phyloP scores from a whole-genome alignment of 1,284 basidiomycete genomes.

The Porodaedalea pini region DNA sequence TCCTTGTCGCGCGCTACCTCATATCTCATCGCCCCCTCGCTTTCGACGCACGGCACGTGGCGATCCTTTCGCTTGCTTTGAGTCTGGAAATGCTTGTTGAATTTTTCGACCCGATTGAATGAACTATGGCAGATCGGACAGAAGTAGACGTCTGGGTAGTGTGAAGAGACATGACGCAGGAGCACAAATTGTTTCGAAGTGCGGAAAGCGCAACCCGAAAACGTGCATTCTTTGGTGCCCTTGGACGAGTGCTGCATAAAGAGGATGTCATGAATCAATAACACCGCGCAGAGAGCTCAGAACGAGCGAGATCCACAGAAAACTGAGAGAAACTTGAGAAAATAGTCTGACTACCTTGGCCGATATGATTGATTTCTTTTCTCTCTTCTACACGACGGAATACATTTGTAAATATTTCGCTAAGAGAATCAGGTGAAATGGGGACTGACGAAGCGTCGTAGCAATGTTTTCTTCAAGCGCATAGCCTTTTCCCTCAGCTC shows the following conservation, averaged over 20 bases:
- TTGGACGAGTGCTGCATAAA: not conserved
- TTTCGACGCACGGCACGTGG: not conserved
- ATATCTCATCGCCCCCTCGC: not conserved
- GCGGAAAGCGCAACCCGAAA: not conserved
- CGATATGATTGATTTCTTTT: too few relatives aligned
- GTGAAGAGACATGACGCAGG: conserved; percentile 6
- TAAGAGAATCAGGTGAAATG: too few relatives aligned
- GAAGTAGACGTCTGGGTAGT: conserved; percentile 11
- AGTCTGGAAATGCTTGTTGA: not conserved
- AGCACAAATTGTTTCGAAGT: not conserved
- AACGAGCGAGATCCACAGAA: too few relatives aligned
- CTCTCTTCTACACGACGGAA: too few relatives aligned
- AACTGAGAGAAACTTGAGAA: too few relatives aligned
- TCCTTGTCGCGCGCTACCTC: conserved; percentile 2
- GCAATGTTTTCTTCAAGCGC: not conserved
- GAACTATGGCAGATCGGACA: conserved; percentile 8
- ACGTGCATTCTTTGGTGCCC: not conserved
- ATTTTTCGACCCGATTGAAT: not conserved
- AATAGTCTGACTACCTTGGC: too few relatives aligned
- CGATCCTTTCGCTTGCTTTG: not conserved
- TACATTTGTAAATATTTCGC: too few relatives aligned
- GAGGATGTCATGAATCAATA: too few relatives aligned
- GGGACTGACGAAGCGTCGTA: not conserved
- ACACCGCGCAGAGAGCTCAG: too few relatives aligned
- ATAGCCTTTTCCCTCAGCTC: not conserved